Base-by-base conservation (phyloP, 768 basidiomycete genomes). In the Postia placenta region DNA sequence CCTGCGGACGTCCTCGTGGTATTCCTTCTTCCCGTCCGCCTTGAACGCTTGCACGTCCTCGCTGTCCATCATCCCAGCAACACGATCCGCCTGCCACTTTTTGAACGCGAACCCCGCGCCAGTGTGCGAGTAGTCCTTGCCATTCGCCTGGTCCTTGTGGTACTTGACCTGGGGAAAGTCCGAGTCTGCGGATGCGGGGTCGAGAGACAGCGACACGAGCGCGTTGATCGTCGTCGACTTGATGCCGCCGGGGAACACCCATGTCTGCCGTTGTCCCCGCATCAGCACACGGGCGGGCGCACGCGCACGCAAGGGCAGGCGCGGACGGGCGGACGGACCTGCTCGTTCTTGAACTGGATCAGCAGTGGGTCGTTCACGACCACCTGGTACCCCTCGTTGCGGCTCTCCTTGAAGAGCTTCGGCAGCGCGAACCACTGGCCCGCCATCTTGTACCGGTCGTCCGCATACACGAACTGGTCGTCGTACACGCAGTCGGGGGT, bases 311-410 rank as follows among this genome's bases (percentile, higher is more conserved):
- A 11, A 15, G 9, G 11, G 25, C 25, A 7, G 6, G 15, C 26
- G 33, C 19, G 7, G 2, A 9, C 20, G 30, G 17, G 5, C 5
- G 36, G 20, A 51, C 45, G 28, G 23, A 65, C 67, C 62, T 72
- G 69, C 55, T 71, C 70, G 55, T 71, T 70, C 62, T 70, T 70
- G 59, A 73, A 72, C 58, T 71, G 69, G 47, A 71, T 70, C 56
- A 65, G 45, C 48, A 66, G 59, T 12, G 60, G 64, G 41, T 71
- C 67, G 50, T 69, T 69, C 54, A 51, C 56, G 17, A 64, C 52
- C 17, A 71, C 63, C 56, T 69, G 61, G 50, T 69, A 69, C 12
- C 65, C 60, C 40, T 66, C 61, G 52, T 70, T 69, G 52, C 62
- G 57, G 42, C 63, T 66, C 42, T 53, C 57, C 11, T 58, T 63